Conservation (phyloP, 768 basidiomycete species). For the Porpolomopsis calyptriformis region DNA sequence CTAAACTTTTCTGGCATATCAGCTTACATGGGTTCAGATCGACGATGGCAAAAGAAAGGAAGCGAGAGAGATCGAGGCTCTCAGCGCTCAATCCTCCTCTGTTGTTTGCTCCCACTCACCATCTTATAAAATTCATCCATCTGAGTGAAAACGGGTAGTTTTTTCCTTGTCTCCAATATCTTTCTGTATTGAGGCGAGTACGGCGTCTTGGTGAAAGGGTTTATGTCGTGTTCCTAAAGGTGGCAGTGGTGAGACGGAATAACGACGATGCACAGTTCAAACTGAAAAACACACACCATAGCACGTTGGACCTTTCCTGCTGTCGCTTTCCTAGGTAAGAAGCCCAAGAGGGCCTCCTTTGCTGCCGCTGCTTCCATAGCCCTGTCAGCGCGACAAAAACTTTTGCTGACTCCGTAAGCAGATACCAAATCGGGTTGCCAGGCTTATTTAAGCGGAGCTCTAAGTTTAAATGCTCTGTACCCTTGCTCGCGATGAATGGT, state of each 20-base stretch:
- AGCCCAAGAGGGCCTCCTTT: slow-evolving; percentile 61
- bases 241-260: neutral
- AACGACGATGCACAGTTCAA: neutral
- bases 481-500: too few species aligned
- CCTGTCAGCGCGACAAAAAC: neutral
- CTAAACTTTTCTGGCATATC: slow-evolving; percentile 40
- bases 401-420: neutral
- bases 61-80: slow-evolving; percentile 24
- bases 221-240: slow-evolving; percentile 61
- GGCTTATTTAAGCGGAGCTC: too few species aligned
- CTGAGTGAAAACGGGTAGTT: slow-evolving; percentile 83
- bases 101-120: slow-evolving; percentile 39
- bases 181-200: slow-evolving; percentile 74
- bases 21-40: slow-evolving; percentile 15
- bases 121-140: slow-evolving; percentile 90
- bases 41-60: slow-evolving; percentile 7
- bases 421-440: too few species aligned
- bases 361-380: slow-evolving; percentile 14
- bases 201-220: slow-evolving; percentile 80
- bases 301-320: slow-evolving; percentile 56
- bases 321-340: slow-evolving; percentile 58
- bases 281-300: slow-evolving; percentile 42
- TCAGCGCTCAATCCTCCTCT: slow-evolving; percentile 36
- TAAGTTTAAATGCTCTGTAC: too few species aligned
- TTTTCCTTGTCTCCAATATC: slow-evolving; percentile 76